Evolutionary conservation across 169 alveolate genomes (phyloP), one percentile per base, ranked within the genome.

Genomic region (Theileria equi): DNA sequence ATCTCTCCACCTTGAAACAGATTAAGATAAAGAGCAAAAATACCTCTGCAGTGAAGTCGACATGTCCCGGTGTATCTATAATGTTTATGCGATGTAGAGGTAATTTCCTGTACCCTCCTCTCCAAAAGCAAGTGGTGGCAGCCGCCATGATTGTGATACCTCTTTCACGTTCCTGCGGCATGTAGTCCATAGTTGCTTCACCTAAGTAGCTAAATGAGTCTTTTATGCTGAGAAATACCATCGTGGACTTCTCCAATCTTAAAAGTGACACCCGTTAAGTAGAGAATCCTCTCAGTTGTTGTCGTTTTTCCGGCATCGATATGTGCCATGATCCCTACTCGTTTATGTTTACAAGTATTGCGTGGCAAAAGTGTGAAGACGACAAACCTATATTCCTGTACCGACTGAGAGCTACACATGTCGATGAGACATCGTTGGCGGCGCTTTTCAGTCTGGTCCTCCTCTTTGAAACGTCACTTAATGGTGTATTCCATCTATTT

Each of bases 41-140:
- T 13, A 86, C 98, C 81, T 94, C 98, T 0, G 92, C 97, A 21
- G 97, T 92, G 80, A 94, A 94, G 77, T 96, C 99, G 19, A 94
- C 97, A 76, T 94, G 98, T 0, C 99, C 99, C 17, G 99, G 99
- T 1, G 99, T 96, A 70, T 96, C 99, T n/a, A 96, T 94, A 13
- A 96, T 80, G 84, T 96, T 96, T 69, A 95, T 84, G 59, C 97
- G 82, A 67, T 85, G 91, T 28, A 79, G 73, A 48, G 77, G 84
- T 52, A 86, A 43, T 64, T 86, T 80, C 35, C 85, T 77, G 49
- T 81, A 82, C 48, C 92, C 88, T 3, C 90, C 91, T 23, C 81
- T 72, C 98, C 99, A 96, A 53, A 84, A 92, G 67, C 96, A 94
- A 6, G 98, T 90, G 19, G 97, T 96, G 13, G 98, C 98, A 0